phyloP scores from a whole-genome alignment of 179 eudicot genomes.

The Spergularia azorica region DNA sequence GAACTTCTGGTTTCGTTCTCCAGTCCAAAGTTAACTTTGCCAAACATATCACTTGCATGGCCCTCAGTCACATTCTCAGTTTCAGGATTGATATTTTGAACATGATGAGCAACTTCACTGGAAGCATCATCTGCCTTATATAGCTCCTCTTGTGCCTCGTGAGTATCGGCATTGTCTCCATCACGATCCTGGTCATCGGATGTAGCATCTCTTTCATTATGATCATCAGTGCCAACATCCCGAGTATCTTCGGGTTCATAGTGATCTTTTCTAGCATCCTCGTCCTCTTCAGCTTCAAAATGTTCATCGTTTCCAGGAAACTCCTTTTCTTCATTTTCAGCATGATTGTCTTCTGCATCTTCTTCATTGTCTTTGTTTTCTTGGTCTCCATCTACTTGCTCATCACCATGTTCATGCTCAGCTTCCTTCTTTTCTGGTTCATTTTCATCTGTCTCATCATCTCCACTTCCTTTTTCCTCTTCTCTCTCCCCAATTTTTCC shows the following conservation, averaged over 20 bases:
- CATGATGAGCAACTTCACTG: conserved; percentile 86
- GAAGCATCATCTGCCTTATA: conserved; percentile 98
- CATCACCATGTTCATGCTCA: conserved; percentile 27
- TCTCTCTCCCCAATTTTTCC: conserved; percentile 29
- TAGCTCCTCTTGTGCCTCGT: conserved; percentile 80
- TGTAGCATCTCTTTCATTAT: conserved; percentile 29
- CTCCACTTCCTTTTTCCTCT: conserved; percentile 51
- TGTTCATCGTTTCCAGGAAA: conserved; percentile 11
- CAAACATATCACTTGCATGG: conserved; percentile 37
- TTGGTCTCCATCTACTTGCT: conserved; percentile 26
- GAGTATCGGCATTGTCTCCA: conserved; percentile 43
- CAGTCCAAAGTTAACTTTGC: conserved; percentile 35
- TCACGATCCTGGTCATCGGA: conserved; percentile 51
- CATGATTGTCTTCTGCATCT: conserved; percentile 25
- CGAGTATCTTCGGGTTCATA: conserved; percentile 18
- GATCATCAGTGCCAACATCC: conserved; percentile 31
- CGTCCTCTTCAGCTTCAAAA: conserved; percentile 18
- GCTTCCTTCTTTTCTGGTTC: conserved; percentile 39
- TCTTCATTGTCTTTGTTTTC: conserved; percentile 29
- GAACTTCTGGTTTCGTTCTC: conserved; percentile 33
- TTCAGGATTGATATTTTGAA: conserved; percentile 33
- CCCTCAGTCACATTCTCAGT: conserved; percentile 40
- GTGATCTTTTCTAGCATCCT: conserved; percentile 14
- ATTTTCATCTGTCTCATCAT: conserved; percentile 64
- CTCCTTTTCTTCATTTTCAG: conserved; percentile 23